Base-by-base conservation (phyloP, 2,329 filamentous ascomycete genomes). In the Coniochaeta pulveracea region DNA sequence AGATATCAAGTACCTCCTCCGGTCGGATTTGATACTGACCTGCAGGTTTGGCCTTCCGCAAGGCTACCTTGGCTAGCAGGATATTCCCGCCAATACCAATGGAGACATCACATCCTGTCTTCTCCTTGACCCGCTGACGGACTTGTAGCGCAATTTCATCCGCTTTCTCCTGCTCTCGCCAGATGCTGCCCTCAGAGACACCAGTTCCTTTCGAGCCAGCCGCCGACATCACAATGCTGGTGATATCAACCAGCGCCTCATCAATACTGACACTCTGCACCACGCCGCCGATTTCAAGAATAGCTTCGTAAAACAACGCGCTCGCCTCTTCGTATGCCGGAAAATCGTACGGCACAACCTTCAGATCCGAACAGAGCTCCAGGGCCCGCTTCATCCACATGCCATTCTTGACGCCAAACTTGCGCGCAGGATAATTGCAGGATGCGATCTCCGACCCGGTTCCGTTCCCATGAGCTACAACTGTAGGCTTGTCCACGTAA, bases 311-410 rank as follows among this genome's bases (percentile, higher is more conserved):
- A 46, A 98, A 98, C 3, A 75, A 67, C 36, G 74, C 71, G 48
- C 91, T 98, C 1, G 88, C 85, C 38, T 88, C 81, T 61, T 98
- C 91, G 45, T 98, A 98, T 0, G 78, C 89, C 2, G 83, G 80
- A 49, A 96, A 98, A 49, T 98, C 88, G 47, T 98, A 98, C 0
- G 88, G 84, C n/a, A 98, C 52, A 2, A 96, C 78, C 44, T 93
- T 86, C 12, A 98, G 63, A 15, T 85, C 75, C 1, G 89, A 80
- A 49, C 86, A 98, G 12, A 91, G 55, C 43, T 91, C 80, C 38
- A 80, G 66, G 0, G 91, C 91, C 21, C 72, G 69, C 52, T 89
- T 93, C 89, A 98, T 96, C 91, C 93, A 98, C 91, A 96, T 98
- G 23, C 93, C 93, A 45, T 98, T 98, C 51, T 88, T 94, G 35